phyloP scores from a whole-genome alignment of 768 basidiomycete genomes.

The Zangia roseola region DNA sequence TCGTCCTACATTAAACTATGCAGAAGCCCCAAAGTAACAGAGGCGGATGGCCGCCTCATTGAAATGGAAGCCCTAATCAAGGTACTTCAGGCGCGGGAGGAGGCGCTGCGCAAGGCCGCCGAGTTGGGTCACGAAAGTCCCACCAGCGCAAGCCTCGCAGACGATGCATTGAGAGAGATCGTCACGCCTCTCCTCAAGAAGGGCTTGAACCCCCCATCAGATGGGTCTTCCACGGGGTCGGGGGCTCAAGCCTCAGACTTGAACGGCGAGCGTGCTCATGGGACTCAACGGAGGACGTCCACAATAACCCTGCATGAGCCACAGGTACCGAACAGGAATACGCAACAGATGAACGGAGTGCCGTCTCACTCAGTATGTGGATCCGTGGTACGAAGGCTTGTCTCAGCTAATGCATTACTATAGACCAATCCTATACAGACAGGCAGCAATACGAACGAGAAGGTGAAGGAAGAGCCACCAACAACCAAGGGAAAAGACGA shows the following conservation, averaged over 20 bases:
- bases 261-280: constrained; percentile 1
- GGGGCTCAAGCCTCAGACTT: constrained; percentile 16
- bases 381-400: background rate
- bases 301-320: constrained; percentile 10
- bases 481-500: background rate
- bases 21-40: constrained; percentile 46
- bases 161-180: constrained; percentile 30
- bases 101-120: constrained; percentile 36
- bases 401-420: background rate
- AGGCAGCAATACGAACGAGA: background rate
- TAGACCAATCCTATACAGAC: constrained; percentile 4
- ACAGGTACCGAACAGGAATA: constrained; percentile 9
- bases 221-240: constrained; percentile 16
- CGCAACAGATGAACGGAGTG: background rate
- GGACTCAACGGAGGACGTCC: background rate
- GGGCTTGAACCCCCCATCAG: constrained; percentile 14
- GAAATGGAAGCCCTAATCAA: constrained; percentile 54
- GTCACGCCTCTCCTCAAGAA: constrained; percentile 32
- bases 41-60: constrained; percentile 53
- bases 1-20: constrained; percentile 54
- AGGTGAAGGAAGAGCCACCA: background rate
- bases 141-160: constrained; percentile 32
- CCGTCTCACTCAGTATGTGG: constrained; percentile 8
- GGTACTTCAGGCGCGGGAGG: constrained; percentile 56
- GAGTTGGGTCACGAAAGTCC: constrained; percentile 30